Evolutionary conservation across 352 stramenopile genomes (phyloP), one percentile per base, ranked within the genome.

Genomic region (Pythium vanterpoolii): DNA sequence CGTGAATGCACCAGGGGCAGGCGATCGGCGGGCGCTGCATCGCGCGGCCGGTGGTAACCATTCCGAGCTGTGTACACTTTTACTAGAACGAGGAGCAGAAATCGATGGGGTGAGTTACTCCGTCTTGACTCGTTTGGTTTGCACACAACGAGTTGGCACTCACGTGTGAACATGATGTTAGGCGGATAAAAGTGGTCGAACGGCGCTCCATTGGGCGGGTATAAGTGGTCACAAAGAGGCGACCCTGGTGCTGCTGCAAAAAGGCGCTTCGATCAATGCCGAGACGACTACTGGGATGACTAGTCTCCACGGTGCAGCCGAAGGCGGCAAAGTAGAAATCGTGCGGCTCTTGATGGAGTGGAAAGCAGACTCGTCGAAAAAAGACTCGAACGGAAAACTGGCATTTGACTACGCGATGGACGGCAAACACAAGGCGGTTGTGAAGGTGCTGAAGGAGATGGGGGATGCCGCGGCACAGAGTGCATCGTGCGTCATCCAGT

Each of bases 151-250:
- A n/a, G 31, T 14, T 38, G 55, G 27, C 24, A 55, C 16, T 42
- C 13, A 52, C 26, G 28, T 3, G 36, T 16, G 27, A 21, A 18
- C 3, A 23, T 27, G 51, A 11, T 34, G n/a, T 21, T 60, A 98
- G 86, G 79, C 86, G 23, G 91, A 98, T 52, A 98, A 98, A 76
- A 97, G 87, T 63, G 92, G 92, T 40, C 73, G 92, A 62, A 98
- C 92, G 45, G 84, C 90, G 45, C 71, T 98, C 7, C 92, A 98
- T 70, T 98, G 91, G 91, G 89, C 92, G 21, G 87, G 79, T 18
- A 98, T 98, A 53, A 96, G 87, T 48, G 91, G 92, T 5, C 90
- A 98, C 67, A 96, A 95, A 74, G 87, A 97, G 60, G 85, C 81
- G 23, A 95, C 87, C 19, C 51, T 95, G 18, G 69, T 96, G 45